These are phyloP conservation scores for Petunia axillaris DNA, from an alignment of 257 asterid genomes.

Conservation along the genomic window DNA sequence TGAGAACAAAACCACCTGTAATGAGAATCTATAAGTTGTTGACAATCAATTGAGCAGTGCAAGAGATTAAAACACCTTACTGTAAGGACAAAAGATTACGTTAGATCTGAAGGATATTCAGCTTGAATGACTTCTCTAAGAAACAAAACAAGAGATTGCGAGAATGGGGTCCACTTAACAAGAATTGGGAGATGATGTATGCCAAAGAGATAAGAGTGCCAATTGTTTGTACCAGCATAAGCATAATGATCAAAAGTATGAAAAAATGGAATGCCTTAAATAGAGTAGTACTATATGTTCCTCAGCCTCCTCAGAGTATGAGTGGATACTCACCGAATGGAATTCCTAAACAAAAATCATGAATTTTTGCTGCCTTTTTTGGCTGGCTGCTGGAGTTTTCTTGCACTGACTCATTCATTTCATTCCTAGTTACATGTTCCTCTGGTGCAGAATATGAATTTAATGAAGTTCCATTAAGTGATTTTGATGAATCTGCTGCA, in stretches of 20 bases:
- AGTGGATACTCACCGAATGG: conserved; percentile 76
- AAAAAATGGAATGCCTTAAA: not conserved
- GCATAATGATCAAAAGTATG: not conserved
- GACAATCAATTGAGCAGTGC: not conserved
- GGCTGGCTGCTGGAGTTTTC: conserved; percentile 47
- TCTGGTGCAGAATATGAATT: conserved; percentile 43
- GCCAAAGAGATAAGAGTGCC: not conserved
- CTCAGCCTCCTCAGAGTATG: not conserved
- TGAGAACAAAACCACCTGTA: conserved; percentile 81
- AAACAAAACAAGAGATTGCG: not conserved
- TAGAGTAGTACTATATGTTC: not conserved
- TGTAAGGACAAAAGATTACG: not conserved
- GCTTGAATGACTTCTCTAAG: not conserved
- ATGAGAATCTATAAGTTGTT: conserved; percentile 30
- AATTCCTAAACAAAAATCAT: conserved; percentile 92
- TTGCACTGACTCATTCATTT: conserved; percentile 41
- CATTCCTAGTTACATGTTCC: conserved; percentile 38
- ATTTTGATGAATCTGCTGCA: conserved; percentile 48
- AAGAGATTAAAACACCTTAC: not conserved
- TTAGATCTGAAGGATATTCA: not conserved
- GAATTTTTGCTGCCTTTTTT: conserved; percentile 76
- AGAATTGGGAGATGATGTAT: not conserved
- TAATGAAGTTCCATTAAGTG: conserved; percentile 50
- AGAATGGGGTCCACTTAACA: not conserved
- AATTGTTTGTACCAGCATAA: not conserved